Conservation (phyloP, 2,329 filamentous ascomycete genomes). For the Balansia obtecta region DNA sequence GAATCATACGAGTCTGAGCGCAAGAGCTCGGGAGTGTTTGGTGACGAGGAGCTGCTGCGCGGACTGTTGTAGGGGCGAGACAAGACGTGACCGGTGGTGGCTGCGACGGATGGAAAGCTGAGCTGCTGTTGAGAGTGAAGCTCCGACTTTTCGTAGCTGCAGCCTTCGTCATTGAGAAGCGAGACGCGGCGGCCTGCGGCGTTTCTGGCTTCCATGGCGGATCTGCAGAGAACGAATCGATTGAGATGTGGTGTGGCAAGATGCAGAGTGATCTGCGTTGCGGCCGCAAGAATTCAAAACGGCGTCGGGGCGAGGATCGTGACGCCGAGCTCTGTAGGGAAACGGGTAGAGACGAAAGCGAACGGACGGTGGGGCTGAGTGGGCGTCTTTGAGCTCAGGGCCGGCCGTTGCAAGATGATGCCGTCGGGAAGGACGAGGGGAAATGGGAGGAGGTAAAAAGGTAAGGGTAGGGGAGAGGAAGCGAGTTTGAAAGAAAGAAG, state of each 20-base stretch:
- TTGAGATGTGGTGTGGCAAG: neutral
- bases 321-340: neutral
- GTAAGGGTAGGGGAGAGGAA: neutral
- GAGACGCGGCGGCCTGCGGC: conserved; percentile 46
- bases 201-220: conserved; percentile 41
- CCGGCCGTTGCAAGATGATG: conserved; percentile 1
- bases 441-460: neutral
- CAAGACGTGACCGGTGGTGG: conserved; percentile 19
- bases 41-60: conserved; percentile 31
- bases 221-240: neutral
- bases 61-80: conserved; percentile 22
- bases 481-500: neutral
- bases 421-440: too few relatives aligned
- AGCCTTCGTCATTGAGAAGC: conserved; percentile 42
- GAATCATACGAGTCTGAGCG: conserved; percentile 52
- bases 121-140: conserved; percentile 11
- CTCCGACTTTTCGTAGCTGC: conserved; percentile 7
- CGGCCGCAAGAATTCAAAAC: neutral
- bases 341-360: neutral
- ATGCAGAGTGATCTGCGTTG: neutral
- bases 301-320: neutral
- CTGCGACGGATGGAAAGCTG: conserved; percentile 17
- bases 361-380: neutral
- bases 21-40: conserved; percentile 43
- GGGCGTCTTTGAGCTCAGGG: neutral